These are phyloP conservation scores for Melaleuca alternifolia DNA, from an alignment of 345 rosid genomes.

Conservation along the genomic window DNA sequence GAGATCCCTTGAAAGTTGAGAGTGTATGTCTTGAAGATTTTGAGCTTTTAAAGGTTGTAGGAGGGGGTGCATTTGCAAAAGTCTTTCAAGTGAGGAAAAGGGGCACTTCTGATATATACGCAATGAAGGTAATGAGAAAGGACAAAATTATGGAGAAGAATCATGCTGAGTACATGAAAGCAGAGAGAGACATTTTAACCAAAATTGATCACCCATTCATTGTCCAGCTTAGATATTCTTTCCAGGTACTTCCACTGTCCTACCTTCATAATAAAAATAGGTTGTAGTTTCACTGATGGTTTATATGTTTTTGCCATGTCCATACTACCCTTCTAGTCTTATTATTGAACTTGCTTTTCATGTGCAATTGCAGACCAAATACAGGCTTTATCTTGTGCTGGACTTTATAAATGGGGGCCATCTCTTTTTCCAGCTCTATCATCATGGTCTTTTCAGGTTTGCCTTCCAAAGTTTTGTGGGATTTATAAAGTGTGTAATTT, in stretches of 20 bases:
- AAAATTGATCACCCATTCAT: constrained; percentile 87
- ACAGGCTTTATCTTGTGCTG: constrained; percentile 73
- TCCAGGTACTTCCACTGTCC: constrained; percentile 43
- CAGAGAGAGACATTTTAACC: constrained; percentile 83
- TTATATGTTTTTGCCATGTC: neutral
- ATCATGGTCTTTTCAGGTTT: constrained; percentile 95
- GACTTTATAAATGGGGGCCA: constrained; percentile 99
- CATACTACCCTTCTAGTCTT: neutral
- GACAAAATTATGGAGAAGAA: constrained; percentile 89
- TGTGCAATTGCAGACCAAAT: constrained; percentile 54
- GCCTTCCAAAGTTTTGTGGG: neutral
- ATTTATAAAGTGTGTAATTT: no score
- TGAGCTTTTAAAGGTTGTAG: constrained; percentile 82
- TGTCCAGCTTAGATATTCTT: constrained; percentile 81
- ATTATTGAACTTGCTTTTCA: neutral
- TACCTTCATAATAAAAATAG: neutral
- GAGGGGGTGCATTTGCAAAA: constrained; percentile 95
- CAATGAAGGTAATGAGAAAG: constrained; percentile 99
- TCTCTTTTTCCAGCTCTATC: constrained; percentile 91
- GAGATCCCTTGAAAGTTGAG: constrained; percentile 5
- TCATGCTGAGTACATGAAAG: constrained; percentile 91
- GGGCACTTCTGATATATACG: constrained; percentile 74
- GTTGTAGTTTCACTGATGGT: neutral
- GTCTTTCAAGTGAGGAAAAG: constrained; percentile 85
- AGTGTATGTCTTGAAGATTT: constrained; percentile 73